Evolutionary conservation across 2,329 filamentous ascomycete species (phyloP).

Genomic region (Alternaria incomplexa): DNA sequence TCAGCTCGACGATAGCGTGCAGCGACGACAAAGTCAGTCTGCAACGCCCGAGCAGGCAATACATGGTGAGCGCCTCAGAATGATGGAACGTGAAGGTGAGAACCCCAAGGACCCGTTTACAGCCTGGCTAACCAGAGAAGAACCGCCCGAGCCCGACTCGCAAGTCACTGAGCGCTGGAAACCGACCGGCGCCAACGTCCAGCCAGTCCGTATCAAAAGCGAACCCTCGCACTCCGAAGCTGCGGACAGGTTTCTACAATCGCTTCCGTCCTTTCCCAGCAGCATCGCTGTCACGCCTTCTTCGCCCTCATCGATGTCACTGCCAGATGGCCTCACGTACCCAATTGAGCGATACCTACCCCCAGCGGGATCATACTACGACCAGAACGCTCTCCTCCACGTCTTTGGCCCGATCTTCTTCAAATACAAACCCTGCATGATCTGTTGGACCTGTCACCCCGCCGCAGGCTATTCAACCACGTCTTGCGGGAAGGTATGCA

Average conservation of each 20-base stretch:
- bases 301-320: not conserved
- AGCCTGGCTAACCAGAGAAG: not conserved
- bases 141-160: not conserved
- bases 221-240: not conserved
- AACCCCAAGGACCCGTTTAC: accelerated
- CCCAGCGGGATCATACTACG: not conserved
- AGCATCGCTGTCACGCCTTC: not conserved
- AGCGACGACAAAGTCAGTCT: not conserved
- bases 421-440: not conserved
- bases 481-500: not conserved
- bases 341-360: not conserved
- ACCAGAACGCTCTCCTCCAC: not conserved
- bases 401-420: not conserved
- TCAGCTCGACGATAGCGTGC: not conserved
- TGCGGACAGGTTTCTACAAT: not conserved
- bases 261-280: not conserved
- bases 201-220: not conserved
- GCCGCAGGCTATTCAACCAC: not conserved
- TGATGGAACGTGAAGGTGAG: not conserved
- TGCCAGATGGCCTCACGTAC: not conserved
- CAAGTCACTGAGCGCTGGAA: not conserved
- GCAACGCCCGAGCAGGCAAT: not conserved
- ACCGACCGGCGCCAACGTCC: not conserved
- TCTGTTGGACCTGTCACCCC: not conserved
- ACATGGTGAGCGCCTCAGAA: not conserved